Conservation (phyloP, 108 stramenopile genomes). For the Skeletonema tropicum region DNA sequence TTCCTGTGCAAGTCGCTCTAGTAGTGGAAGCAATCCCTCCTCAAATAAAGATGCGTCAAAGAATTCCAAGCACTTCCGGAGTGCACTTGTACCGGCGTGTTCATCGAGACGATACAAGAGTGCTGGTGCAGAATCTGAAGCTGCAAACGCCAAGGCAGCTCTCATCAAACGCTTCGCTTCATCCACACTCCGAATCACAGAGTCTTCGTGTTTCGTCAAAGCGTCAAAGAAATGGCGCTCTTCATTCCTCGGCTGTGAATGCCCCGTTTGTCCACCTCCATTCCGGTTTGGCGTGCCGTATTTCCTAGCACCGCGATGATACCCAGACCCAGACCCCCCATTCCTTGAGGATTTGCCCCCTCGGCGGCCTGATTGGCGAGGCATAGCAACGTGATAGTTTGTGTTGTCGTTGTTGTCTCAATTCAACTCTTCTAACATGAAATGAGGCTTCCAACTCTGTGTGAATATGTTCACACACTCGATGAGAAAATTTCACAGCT, state of each 20-base stretch:
- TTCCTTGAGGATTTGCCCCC: not conserved
- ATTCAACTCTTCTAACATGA: too few relatives aligned
- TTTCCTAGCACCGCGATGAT: not conserved
- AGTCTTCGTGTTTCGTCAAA: not conserved
- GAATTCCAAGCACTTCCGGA: not conserved
- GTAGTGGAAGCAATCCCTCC: slow-evolving; percentile 3
- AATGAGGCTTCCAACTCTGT: too few relatives aligned
- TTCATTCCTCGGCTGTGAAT: not conserved
- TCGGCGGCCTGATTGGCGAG: not conserved
- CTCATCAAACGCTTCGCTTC: not conserved
- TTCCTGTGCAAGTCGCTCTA: not conserved
- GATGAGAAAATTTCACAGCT: too few relatives aligned
- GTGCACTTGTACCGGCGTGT: not conserved
- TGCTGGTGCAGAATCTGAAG: not conserved
- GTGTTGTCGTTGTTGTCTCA: too few relatives aligned
- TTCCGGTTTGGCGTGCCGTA: not conserved
- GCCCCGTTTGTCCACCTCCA: not conserved
- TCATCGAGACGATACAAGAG: slow-evolving; percentile 4
- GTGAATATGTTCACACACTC: too few relatives aligned
- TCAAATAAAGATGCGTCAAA: not conserved
- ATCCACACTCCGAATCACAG: not conserved
- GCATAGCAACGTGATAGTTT: not conserved
- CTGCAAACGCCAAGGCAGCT: not conserved
- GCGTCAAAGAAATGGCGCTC: not conserved
- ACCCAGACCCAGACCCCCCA: not conserved